Evolutionary conservation across 495 filamentous ascomycete genomes (phyloP).

Genomic region (Penicillium desertorum): DNA sequence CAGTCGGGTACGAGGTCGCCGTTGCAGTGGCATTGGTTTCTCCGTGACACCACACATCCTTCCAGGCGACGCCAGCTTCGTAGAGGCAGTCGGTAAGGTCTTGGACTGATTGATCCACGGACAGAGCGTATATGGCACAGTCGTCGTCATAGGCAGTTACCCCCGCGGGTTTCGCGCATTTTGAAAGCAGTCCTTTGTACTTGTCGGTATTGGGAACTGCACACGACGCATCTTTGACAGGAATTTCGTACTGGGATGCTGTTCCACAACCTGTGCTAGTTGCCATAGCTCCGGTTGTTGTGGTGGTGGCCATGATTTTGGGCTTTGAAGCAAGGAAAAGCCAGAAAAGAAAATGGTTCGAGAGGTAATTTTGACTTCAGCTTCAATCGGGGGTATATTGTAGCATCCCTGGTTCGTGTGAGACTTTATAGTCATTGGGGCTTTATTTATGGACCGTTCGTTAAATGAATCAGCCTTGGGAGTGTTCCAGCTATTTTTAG

Average conservation of each 20-base stretch:
- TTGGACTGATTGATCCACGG: constrained; percentile 24
- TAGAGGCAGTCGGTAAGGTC: constrained; percentile 27
- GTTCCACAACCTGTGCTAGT: constrained; percentile 14
- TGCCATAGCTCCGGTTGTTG: constrained; percentile 3
- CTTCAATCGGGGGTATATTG: background rate
- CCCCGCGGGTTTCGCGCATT: constrained; percentile 16
- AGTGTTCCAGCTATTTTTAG: constrained; percentile 1
- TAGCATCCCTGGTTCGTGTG: background rate
- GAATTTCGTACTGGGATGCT: constrained; percentile 19
- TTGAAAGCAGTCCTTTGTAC: constrained; percentile 12
- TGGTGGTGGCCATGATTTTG: constrained; percentile 7
- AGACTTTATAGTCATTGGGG: background rate
- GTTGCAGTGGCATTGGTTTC: constrained; percentile 31
- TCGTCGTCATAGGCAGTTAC: constrained; percentile 12
- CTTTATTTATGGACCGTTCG: background rate
- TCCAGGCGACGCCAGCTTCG: constrained; percentile 31
- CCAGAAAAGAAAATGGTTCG: background rate
- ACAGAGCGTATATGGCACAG: constrained; percentile 15
- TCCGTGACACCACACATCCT: constrained; percentile 31
- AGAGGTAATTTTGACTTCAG: background rate
- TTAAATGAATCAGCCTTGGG: background rate
- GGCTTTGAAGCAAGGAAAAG: background rate
- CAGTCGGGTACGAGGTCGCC: constrained; percentile 23
- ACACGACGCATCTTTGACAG: constrained; percentile 22
- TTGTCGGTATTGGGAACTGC: constrained; percentile 19